Base-by-base conservation (phyloP, 208 protist genomes). In the Phytomonas sp. region DNA sequence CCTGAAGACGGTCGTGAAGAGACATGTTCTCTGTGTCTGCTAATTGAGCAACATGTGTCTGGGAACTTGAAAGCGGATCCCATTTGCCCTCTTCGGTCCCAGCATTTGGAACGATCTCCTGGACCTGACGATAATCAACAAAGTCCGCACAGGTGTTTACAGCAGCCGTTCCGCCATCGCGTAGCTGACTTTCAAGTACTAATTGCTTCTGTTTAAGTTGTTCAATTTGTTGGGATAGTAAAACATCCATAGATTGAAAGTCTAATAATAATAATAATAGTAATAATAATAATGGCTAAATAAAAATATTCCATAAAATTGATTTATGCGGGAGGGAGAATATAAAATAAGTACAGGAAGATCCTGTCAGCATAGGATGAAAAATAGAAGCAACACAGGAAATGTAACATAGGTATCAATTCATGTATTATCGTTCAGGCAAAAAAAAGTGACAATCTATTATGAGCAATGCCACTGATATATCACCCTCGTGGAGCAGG, bases 1-100 rank as follows among this genome's bases (percentile, higher is more conserved):
- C 61, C 1, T 15, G 65, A 37, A 85, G 69, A 65, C 79, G 69
- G 17, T 67, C 59, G 0, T 68, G 40, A 32, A 84, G n/a, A 26
- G 56, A 28, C 65, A 68, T 30, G 29, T 20, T 40, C 26, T 60
- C 17, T 2, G 43, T 37, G 56, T 29, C 46, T 20, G 46, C 17
- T 5, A 56, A 56, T 56, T 56, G 8, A 56, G 46, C 46, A 26
- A 7, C 46, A 56, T 5, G 20, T 56, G 46, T 26, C 20, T 56
- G 46, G 2, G 46, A 6, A 17, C 20, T 56, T 23, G 20, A 56
- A 56, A 56, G 20, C 46, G 46, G 46, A 56, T 56, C 46, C 20
- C 1, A 8, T 20, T 56, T 56, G 0, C 4, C 46, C 46, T 26
- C 46, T 56, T 56, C 6, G 46, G 46, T 56, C 17, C 20, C 26